phyloP scores from a whole-genome alignment of 805 yeast species.

The Citeromyces matritensis region DNA sequence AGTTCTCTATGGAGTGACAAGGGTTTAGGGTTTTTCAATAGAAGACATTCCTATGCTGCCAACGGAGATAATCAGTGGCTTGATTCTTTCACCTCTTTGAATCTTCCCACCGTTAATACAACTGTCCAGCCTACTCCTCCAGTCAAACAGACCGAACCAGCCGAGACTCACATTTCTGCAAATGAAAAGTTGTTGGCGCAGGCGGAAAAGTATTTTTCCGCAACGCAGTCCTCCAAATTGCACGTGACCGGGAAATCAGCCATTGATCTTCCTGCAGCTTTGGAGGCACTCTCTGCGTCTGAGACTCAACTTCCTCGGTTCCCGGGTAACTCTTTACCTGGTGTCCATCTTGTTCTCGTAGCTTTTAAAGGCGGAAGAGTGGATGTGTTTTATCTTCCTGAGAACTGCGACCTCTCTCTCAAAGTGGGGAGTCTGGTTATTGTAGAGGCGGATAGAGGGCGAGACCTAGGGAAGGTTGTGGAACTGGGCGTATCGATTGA shows the following conservation, averaged over 20 bases:
- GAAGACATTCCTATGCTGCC: constrained; percentile 7
- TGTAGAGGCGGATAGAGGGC: constrained; percentile 76
- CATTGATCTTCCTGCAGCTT: constrained; percentile 2
- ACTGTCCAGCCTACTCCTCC: not conserved
- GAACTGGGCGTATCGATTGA: constrained; percentile 41
- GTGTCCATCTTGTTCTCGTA: constrained; percentile 36
- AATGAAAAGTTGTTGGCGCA: constrained; percentile 2
- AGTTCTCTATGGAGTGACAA: too few relatives aligned
- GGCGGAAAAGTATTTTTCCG: constrained; percentile 6
- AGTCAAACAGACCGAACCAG: too few relatives aligned
- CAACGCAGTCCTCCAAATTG: constrained; percentile 3
- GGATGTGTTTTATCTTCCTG: constrained; percentile 60
- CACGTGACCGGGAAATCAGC: constrained; percentile 5
- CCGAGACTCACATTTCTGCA: not conserved
- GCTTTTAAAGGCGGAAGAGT: constrained; percentile 69
- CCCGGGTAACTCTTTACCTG: constrained; percentile 14
- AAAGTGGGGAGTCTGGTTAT: constrained; percentile 54
- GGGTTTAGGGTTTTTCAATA: not conserved
- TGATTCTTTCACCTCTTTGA: not conserved
- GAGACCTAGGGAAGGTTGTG: constrained; percentile 58
- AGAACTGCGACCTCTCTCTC: constrained; percentile 16
- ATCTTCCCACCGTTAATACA: constrained; percentile 1
- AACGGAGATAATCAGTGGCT: constrained; percentile 5
- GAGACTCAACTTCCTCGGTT: constrained; percentile 20
- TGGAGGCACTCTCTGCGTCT: constrained; percentile 13